These are phyloP conservation scores for Epichloe bromicola DNA, from an alignment of 2,329 filamentous ascomycete genomes.

Conservation along the genomic window DNA sequence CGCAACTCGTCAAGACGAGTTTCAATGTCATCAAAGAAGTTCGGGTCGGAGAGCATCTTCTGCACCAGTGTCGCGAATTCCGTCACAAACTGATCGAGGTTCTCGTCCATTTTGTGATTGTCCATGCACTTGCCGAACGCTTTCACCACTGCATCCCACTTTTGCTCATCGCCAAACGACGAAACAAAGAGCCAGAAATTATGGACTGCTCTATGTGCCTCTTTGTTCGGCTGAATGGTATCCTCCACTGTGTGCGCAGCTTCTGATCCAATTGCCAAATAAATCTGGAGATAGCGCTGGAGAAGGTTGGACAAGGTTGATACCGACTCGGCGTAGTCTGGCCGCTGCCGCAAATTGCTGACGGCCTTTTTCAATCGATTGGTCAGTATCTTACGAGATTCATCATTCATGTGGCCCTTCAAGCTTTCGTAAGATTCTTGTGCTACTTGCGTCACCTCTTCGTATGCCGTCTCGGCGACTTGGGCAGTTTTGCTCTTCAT, in stretches of 20 bases:
- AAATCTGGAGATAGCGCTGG: conserved; percentile 63
- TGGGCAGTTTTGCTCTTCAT: conserved; percentile 44
- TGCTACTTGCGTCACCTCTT: conserved; percentile 11
- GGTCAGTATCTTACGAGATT: conserved; percentile 60
- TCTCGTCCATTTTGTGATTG: conserved; percentile 63
- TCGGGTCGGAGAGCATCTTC: conserved; percentile 70
- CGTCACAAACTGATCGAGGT: conserved; percentile 66
- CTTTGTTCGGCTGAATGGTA: conserved; percentile 60
- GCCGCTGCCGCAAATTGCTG: conserved; percentile 56
- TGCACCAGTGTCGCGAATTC: conserved; percentile 65
- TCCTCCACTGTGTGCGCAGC: conserved; percentile 53
- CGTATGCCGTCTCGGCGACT: conserved; percentile 27
- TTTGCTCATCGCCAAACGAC: conserved; percentile 59
- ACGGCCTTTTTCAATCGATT: conserved; percentile 67
- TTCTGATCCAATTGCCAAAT: conserved; percentile 60
- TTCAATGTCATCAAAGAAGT: conserved; percentile 68
- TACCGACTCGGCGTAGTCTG: conserved; percentile 78
- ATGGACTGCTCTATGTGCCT: conserved; percentile 59
- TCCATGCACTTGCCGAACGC: conserved; percentile 58
- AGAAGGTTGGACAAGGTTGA: conserved; percentile 64
- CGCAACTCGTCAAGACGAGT: conserved; percentile 38
- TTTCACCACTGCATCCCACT: conserved; percentile 64
- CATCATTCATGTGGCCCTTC: conserved; percentile 58
- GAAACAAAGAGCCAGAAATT: conserved; percentile 74
- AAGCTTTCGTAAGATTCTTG: conserved; percentile 53